These are phyloP conservation scores for Phlebiopsis flavidoalba DNA, from an alignment of 768 basidiomycete genomes.

Conservation along the genomic window DNA sequence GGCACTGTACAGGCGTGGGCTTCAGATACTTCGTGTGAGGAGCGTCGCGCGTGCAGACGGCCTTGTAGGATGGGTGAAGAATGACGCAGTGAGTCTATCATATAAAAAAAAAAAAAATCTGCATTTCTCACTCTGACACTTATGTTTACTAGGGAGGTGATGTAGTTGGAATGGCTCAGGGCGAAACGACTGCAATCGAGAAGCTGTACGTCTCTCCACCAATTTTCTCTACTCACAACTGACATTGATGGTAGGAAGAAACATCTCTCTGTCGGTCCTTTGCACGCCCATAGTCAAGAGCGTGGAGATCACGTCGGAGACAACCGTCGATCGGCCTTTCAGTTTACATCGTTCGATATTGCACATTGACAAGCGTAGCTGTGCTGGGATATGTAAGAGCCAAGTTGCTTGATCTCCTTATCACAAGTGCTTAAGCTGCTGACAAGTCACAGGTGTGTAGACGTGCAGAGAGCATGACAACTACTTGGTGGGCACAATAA, in stretches of 20 bases:
- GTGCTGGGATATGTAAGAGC: no score
- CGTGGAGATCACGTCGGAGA: constrained; percentile 5
- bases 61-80: constrained; percentile 15
- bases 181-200: not conserved
- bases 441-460: no score
- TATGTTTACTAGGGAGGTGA: constrained; percentile 1
- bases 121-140: not conserved
- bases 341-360: constrained; percentile 10
- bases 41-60: constrained; percentile 5
- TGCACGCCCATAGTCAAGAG: constrained; percentile 2
- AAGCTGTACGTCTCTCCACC: constrained; percentile 1
- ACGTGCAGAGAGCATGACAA: no score
- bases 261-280: constrained; percentile 4
- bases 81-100: constrained; percentile 10
- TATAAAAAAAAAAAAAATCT: not conserved
- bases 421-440: no score
- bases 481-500: no score
- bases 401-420: no score
- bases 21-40: constrained; percentile 11
- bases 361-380: not conserved
- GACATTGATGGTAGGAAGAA: not conserved
- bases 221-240: not conserved
- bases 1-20: constrained; percentile 14
- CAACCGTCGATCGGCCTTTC: not conserved
- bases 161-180: constrained; percentile 12